Evolutionary conservation across 768 basidiomycete genomes (phyloP), one percentile per base, ranked within the genome.

Genomic region (Mrakia blollopis): DNA sequence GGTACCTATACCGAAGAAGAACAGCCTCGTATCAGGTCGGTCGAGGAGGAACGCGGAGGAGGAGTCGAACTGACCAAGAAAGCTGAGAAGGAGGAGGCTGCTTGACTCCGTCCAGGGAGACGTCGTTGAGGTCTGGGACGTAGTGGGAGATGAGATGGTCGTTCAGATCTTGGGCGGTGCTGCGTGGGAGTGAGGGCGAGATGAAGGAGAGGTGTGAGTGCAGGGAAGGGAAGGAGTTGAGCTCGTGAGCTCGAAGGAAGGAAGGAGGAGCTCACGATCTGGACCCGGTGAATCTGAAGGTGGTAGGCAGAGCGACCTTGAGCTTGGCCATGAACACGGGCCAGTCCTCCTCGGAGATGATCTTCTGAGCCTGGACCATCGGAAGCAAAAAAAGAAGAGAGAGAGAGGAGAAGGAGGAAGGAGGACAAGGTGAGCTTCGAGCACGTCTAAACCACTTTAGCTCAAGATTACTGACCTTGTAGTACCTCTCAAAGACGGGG

Each of bases 271-370:
- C 86, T 76, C 82, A 95, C 95, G 91, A 88, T 82, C 93, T 87
- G 79, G 90, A 93, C 0, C 94, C 93, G 0, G 94, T 90, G 25
- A 99, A 90, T 57, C 97, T 87, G 83, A 99, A 99, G 0, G 95
- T 97, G 0, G 93, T 96, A 5, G 97, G 97, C 57, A 98, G 85
- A 52, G 92, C 91, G 37, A 85, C 85, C 61, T 88, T 87, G 75
- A 96, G 82, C 0, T 87, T 83, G 8, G 88, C 86, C 79, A 94
- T 83, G 77, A 98, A 91, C 0, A 79, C 68, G 0, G 89, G 87
- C 92, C 93, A 98, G 82, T 98, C 92, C 0, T 78, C 81, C 13
- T 90, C 89, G 0, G 89, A 85, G 6, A 97, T 84, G 63, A 96
- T 89, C 21, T 87, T 86, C 83, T 97, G 95, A 0, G 89, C 80